phyloP scores from a whole-genome alignment of 805 yeast genomes.

The Candida sonorensis region DNA sequence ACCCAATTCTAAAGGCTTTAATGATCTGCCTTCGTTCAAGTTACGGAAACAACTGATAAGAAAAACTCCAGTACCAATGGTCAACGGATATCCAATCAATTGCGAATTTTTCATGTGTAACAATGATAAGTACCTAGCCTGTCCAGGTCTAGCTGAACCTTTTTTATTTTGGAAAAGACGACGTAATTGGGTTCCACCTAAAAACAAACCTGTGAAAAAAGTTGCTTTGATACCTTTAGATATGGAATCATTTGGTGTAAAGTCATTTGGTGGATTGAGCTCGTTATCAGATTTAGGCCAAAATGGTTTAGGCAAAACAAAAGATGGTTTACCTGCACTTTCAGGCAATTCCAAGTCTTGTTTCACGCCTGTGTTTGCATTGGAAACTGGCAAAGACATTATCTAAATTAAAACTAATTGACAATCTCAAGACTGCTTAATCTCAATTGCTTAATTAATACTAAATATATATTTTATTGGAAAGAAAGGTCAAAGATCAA shows the following conservation, averaged over 20 bases:
- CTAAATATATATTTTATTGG: neutral
- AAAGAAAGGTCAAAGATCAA: neutral
- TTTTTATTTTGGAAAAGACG: conserved; percentile 29
- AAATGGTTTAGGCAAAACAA: conserved; percentile 23
- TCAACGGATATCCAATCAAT: conserved; percentile 28
- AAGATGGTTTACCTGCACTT: too few species aligned
- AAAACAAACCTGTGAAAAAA: conserved; percentile 24
- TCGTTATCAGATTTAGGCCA: conserved; percentile 19
- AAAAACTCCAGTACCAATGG: conserved; percentile 26
- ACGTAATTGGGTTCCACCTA: conserved; percentile 32
- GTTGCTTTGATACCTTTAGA: conserved; percentile 21
- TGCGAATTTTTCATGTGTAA: conserved; percentile 26
- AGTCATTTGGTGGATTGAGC: conserved; percentile 4
- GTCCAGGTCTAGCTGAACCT: conserved; percentile 33
- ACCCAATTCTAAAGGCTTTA: conserved; percentile 7
- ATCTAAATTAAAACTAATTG: too few species aligned
- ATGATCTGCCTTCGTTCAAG: conserved; percentile 23
- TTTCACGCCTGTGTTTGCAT: too few species aligned
- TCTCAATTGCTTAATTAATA: too few species aligned
- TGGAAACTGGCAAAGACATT: too few species aligned
- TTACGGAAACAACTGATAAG: conserved; percentile 26
- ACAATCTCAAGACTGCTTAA: too few species aligned
- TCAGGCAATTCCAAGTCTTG: too few species aligned
- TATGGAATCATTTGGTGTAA: conserved; percentile 27
- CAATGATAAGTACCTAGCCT: conserved; percentile 25